Percentiles rank a stretch among this genome's conserved stretches.
Evolutionary conservation across 75 land plant genomes (phyloP).

Genomic region (Ceratopteris richardii): DNA sequence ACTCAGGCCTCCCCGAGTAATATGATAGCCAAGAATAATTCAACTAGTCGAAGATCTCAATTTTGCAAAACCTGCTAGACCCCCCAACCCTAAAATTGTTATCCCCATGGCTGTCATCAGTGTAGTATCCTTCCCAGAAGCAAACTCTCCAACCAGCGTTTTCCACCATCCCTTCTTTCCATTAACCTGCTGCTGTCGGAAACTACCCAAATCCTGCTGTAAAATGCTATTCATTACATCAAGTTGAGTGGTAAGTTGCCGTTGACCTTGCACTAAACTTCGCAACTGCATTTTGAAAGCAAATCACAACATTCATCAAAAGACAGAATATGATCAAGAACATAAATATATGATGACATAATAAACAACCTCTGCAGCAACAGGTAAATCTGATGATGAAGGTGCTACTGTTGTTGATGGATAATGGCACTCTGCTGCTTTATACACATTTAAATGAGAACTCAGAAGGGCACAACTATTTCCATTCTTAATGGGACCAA

Average conservation of each 20-base stretch:
- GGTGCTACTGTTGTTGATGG: neutral
- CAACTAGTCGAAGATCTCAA: neutral
- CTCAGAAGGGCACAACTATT: neutral
- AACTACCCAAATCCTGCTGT: neutral
- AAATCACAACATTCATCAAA: neutral
- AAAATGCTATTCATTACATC: slow-evolving; percentile 7
- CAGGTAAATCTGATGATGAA: neutral
- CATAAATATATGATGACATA: no score
- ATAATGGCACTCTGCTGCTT: neutral
- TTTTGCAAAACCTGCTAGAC: neutral
- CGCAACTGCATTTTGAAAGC: slow-evolving; percentile 4
- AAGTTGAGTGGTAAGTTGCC: slow-evolving; percentile 13
- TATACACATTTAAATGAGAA: neutral
- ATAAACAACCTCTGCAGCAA: slow-evolving; percentile 11
- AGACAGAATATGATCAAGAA: no score
- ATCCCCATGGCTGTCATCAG: slow-evolving; percentile 1
- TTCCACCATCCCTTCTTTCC: neutral
- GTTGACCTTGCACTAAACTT: slow-evolving; percentile 12
- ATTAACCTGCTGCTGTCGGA: neutral
- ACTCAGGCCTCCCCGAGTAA: no score
- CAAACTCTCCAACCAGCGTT: neutral
- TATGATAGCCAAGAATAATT: no score
- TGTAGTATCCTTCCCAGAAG: neutral
- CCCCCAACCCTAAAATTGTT: slow-evolving; percentile 1
- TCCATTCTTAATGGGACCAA: slow-evolving; percentile 12